Base-by-base conservation (phyloP, 2,329 filamentous ascomycete species). In the Cytospora schulzeri region DNA sequence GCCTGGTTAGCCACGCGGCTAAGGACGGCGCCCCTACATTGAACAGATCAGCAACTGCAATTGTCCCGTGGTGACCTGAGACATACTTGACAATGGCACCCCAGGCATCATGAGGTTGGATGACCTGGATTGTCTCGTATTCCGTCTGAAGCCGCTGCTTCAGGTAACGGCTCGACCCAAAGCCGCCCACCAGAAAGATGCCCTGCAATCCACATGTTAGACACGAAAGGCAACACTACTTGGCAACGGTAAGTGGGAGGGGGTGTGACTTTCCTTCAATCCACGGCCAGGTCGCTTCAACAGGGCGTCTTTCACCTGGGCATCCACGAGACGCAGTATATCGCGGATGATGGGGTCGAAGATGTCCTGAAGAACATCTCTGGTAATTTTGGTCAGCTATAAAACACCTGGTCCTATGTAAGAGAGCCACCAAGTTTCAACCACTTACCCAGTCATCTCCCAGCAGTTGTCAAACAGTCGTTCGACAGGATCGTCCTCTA, bases 151-250 rank as follows among this genome's bases (percentile, higher is more conserved):
- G 56, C 0, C 50, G 28, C 2, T 28, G 4, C 17, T 56, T 64
- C 12, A 64, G 28, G 29, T 60, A 64, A 7, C 35, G n/a, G 22
- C 57, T 64, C 2, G 62, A 60, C 4, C 62, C 62, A n/a, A 64
- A 64, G 1, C 62, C 62, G 1, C 62, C 62, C 0, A 64, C 62
- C 0, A 64, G 38, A 6, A 64, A 64, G 15, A 64, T 57, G 0
- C 41, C 60, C 60, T 58, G 29, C 2, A 3, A 4, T 15, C 3
- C 0, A 4, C 1, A 11, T 3, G 8, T 57, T 9, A 57, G 35
- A 12, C n/a, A 1, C 3, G 8, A 51, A 7, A 11, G n/a, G 7
- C 15, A 19, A 8, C n/a, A 2, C n/a, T n/a, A n/a, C n/a, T 31
- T 31, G 29, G 4, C 29, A 31, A 31, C 29, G 29, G 29, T 9